A percentile compares a stretch with the other conserved stretches of the same genome.
Conservation (phyloP, 2,329 filamentous ascomycete genomes). For the Fusarium udum region DNA sequence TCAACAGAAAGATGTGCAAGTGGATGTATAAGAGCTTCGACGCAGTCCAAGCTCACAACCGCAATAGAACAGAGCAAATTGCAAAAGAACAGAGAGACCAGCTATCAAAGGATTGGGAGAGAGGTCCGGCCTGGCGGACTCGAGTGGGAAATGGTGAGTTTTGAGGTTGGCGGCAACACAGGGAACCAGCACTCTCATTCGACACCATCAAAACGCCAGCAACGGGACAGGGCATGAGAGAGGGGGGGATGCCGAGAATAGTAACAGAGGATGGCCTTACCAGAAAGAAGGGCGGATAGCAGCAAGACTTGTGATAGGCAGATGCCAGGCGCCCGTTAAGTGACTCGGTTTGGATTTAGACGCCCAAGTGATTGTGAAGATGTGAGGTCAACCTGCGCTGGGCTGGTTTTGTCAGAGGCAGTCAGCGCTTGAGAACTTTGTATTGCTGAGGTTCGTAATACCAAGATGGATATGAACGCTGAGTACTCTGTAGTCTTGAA, state of each 20-base stretch:
- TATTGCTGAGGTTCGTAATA: not conserved
- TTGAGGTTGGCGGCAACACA: constrained; percentile 54
- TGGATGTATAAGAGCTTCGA: constrained; percentile 39
- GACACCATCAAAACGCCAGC: constrained; percentile 49
- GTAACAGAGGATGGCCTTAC: constrained; percentile 42
- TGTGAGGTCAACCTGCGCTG: constrained; percentile 51
- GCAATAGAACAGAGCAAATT: constrained; percentile 47
- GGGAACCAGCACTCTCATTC: constrained; percentile 46
- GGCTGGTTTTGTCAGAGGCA: constrained; percentile 21
- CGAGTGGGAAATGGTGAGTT: constrained; percentile 59
- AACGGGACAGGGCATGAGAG: constrained; percentile 43
- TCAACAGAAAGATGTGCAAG: constrained; percentile 22
- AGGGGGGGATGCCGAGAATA: constrained; percentile 40
- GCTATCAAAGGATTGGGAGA: constrained; percentile 60
- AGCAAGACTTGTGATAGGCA: constrained; percentile 44
- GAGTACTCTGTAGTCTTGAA: not conserved
- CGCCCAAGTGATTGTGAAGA: constrained; percentile 38
- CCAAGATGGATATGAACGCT: not conserved
- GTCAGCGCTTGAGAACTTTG: not conserved
- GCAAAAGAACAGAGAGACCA: constrained; percentile 60
- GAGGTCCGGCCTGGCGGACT: constrained; percentile 46
- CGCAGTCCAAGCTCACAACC: constrained; percentile 41
- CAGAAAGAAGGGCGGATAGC: constrained; percentile 34
- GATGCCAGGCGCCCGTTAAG: constrained; percentile 34
- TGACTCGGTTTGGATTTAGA: constrained; percentile 41